These are phyloP conservation scores for Tolypocladium nubicola DNA, from an alignment of 2,329 filamentous ascomycete species.

Conservation along the genomic window DNA sequence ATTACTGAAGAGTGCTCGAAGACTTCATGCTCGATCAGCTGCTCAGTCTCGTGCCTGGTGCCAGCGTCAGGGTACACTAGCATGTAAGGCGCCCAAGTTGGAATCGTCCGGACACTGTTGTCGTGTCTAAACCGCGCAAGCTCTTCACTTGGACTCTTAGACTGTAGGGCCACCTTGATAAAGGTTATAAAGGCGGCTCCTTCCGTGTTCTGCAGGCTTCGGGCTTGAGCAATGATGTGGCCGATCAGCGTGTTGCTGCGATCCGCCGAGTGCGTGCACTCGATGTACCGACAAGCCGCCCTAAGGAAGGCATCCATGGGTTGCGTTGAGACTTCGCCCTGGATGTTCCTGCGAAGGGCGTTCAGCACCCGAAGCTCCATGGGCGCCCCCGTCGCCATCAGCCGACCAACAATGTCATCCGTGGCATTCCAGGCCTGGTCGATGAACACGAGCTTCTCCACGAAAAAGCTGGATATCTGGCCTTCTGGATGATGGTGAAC, in stretches of 20 bases:
- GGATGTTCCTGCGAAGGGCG: conserved; percentile 44
- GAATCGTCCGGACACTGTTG: conserved; percentile 15
- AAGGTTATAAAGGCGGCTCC: conserved; percentile 39
- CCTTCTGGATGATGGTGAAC: conserved; percentile 28
- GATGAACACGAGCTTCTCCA: conserved; percentile 55
- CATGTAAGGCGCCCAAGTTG: conserved; percentile 41
- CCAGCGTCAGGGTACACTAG: conserved; percentile 34
- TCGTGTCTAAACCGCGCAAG: conserved; percentile 10
- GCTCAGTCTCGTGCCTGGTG: conserved; percentile 30
- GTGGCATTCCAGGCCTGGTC: conserved; percentile 44
- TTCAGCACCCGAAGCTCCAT: conserved; percentile 42
- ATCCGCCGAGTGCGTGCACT: conserved; percentile 21
- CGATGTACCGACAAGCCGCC: conserved; percentile 44
- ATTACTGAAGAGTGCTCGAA: conserved; percentile 22
- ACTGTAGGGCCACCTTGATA: conserved; percentile 17
- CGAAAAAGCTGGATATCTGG: conserved; percentile 36
- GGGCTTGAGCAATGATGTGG: conserved; percentile 33
- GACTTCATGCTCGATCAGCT: conserved; percentile 32
- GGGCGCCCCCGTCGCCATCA: conserved; percentile 40
- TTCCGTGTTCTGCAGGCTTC: conserved; percentile 34
- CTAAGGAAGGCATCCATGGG: conserved; percentile 46
- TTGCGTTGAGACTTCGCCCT: conserved; percentile 28
- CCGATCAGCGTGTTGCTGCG: conserved; percentile 27
- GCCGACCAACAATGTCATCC: conserved; percentile 43
- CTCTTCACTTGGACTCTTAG: conserved; percentile 16